Base-by-base conservation (phyloP, 768 basidiomycete genomes). In the Gautieria morchelliformis region DNA sequence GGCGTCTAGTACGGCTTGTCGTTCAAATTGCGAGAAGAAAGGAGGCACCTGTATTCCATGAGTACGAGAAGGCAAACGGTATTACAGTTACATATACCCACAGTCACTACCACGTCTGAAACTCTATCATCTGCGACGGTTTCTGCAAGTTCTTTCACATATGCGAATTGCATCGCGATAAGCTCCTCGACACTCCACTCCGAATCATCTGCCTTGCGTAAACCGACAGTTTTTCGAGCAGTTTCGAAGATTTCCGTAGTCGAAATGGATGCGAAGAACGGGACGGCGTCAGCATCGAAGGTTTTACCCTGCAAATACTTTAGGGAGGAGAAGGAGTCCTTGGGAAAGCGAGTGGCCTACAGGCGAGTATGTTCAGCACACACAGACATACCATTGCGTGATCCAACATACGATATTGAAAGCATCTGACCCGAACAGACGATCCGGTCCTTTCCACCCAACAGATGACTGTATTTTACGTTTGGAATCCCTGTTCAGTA, bases 401-500 rank as follows among this genome's bases (percentile, higher is more conserved):
- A 37, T 6, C 32, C 48, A 17, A 79, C 90, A 63, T 69, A 95
- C 94, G 61, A 96, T 71, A 70, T 87, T 89, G 63, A 83, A 84
- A 4, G 92, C 94, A 69, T 98, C 96, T 30, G 80, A 73, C 6
- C 93, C 93, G 71, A 98, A 95, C 35, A 93, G 70, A 54, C 96
- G 75, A 64, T 97, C 95, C 12, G 83, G 83, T 63, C 84, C 84
- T 71, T 96, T 95, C 89, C 93, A 95, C 10, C 84, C 89, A 0
- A 98, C 92, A 1, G 85, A 81, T 15, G 88, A 83, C 62, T 89
- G 86, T 32, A 96, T 91, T 73, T 98, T 98, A 59, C 96, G 78
- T 74, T 97, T 98, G 30, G 93, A 96, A 68, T 97, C 95, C 68
- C 90, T 90, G 74, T 97, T 96, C 57, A 98, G 76, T 27, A 99